These are phyloP conservation scores for Sanghuangporus weigelae DNA, from an alignment of 1,284 basidiomycete genomes.

Conservation along the genomic window DNA sequence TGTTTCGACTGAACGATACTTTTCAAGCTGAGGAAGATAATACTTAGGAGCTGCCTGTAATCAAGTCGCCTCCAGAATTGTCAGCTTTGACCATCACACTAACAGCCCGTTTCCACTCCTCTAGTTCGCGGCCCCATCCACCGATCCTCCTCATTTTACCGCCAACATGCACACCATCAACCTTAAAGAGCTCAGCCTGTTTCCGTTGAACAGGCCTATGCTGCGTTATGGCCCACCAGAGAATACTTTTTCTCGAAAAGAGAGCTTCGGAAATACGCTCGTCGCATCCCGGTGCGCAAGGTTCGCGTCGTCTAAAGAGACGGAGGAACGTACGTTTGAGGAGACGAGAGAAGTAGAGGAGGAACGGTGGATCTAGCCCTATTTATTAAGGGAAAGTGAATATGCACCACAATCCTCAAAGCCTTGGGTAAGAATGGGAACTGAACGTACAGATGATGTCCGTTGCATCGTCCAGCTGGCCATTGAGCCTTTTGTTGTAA, in stretches of 20 bases:
- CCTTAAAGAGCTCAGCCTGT: constrained; percentile 26
- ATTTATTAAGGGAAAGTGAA: not conserved
- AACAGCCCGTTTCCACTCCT: constrained; percentile 33
- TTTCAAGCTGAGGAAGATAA: too few relatives aligned
- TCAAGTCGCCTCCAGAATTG: not conserved
- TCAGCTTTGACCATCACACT: constrained; percentile 25
- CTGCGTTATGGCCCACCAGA: constrained; percentile 51
- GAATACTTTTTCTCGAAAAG: constrained; percentile 48
- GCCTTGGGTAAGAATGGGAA: not conserved
- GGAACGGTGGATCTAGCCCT: constrained; percentile 64
- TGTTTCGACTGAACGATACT: too few relatives aligned
- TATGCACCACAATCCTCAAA: not conserved
- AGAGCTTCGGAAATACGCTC: constrained; percentile 39
- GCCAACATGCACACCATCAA: constrained; percentile 24
- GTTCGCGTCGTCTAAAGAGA: constrained; percentile 32
- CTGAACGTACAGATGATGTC: constrained; percentile 52
- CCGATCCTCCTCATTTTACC: constrained; percentile 42
- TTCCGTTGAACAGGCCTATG: constrained; percentile 32
- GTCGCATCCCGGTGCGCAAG: constrained; percentile 50
- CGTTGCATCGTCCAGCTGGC: constrained; percentile 37
- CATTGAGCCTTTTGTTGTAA: constrained; percentile 28
- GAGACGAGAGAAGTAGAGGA: constrained; percentile 52
- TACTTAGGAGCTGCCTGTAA: too few relatives aligned
- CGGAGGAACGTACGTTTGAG: constrained; percentile 47
- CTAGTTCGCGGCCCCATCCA: constrained; percentile 35